phyloP scores from a whole-genome alignment of 31 red algal species.

The Asparagopsis taxiformis region DNA sequence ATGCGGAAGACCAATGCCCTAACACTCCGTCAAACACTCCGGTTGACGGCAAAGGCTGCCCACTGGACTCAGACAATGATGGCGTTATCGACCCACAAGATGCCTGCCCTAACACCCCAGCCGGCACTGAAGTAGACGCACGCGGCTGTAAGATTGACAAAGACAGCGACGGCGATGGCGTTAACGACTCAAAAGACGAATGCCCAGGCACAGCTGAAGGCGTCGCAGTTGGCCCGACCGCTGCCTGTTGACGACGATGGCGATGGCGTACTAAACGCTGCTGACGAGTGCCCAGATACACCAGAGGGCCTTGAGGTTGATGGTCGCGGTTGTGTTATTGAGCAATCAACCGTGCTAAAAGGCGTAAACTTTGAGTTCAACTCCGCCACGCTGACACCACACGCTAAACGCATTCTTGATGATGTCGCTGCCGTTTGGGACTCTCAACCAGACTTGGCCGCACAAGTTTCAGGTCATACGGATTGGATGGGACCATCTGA shows the following conservation, averaged over 20 bases:
- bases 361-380: no score
- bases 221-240: conserved; percentile 2
- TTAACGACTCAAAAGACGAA: conserved; percentile 12
- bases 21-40: not conserved
- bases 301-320: not conserved
- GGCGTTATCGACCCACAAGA: conserved; percentile 7
- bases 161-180: conserved; percentile 8
- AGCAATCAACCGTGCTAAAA: no score
- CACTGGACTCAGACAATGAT: conserved; percentile 13
- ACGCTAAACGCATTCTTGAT: no score
- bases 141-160: no score
- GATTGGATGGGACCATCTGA: conserved; percentile 2
- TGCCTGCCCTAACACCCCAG: not conserved
- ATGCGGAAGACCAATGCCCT: conserved; percentile 11
- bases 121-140: not conserved
- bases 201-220: not conserved
- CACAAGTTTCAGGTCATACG: conserved; percentile 23
- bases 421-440: no score
- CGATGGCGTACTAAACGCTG: not conserved
- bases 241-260: conserved; percentile 1
- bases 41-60: not conserved
- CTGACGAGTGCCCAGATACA: conserved; percentile 5
- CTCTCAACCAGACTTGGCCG: no score
- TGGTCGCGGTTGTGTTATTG: not conserved
- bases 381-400: no score